Evolutionary conservation across 2,329 filamentous ascomycete species (phyloP).

Genomic region (Venturia nashicola): DNA sequence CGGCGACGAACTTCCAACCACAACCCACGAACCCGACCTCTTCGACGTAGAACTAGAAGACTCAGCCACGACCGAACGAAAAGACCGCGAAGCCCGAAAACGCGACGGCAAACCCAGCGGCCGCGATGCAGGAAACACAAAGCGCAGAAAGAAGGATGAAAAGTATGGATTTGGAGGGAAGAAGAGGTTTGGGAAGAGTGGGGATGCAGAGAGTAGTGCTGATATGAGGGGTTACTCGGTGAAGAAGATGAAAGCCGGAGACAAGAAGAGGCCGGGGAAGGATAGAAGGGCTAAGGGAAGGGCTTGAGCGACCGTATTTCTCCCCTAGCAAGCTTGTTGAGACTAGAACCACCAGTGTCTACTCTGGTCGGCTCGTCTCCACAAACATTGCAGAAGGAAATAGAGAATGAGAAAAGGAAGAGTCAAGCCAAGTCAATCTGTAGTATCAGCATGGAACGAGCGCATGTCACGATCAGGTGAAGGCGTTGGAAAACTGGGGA

Average conservation of each 20-base stretch:
- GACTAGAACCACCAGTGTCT: too few relatives aligned
- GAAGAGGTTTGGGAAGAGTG: conserved; percentile 84
- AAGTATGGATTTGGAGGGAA: conserved; percentile 96
- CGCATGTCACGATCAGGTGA: too few relatives aligned
- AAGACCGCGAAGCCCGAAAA: conserved; percentile 28
- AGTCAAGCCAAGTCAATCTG: too few relatives aligned
- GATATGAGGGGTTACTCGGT: conserved; percentile 71
- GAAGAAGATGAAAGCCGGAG: conserved; percentile 65
- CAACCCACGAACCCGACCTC: conserved; percentile 61
- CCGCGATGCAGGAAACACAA: conserved; percentile 39
- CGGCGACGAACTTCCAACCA: not conserved
- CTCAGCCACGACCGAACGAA: conserved; percentile 39
- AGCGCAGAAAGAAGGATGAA: conserved; percentile 86
- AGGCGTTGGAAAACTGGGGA: too few relatives aligned
- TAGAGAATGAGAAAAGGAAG: too few relatives aligned
- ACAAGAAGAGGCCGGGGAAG: conserved; percentile 24
- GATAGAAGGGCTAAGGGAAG: conserved; percentile 21
- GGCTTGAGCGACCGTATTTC: not conserved
- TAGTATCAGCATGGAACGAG: too few relatives aligned
- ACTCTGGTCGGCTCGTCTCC: too few relatives aligned
- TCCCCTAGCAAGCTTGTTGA: too few relatives aligned
- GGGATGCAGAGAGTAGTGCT: conserved; percentile 69
- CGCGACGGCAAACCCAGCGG: conserved; percentile 23
- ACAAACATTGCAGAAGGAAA: too few relatives aligned
- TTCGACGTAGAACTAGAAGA: conserved; percentile 84